Evolutionary conservation across 208 protist species (phyloP).

Genomic region (Crithidia fasciculata): DNA sequence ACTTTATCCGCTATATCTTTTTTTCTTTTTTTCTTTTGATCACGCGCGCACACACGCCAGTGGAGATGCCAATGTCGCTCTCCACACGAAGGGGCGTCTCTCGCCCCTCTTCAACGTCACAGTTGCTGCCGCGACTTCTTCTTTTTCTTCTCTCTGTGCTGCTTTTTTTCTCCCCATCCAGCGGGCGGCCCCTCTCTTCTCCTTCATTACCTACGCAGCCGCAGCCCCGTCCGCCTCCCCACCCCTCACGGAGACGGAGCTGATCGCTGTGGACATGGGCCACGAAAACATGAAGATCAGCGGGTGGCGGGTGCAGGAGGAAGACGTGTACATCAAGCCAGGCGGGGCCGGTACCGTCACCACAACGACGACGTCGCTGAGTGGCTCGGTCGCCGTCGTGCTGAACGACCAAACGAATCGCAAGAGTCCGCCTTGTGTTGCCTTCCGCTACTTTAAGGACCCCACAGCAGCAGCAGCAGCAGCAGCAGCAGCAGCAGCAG

Average conservation of each 20-base stretch:
- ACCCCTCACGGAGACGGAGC: conserved; percentile 40
- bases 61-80: too few species aligned
- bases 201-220: background rate
- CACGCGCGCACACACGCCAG: too few species aligned
- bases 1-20: background rate
- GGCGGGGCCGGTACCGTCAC: conserved; percentile 10
- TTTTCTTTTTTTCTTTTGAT: background rate
- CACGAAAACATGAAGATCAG: conserved; percentile 35
- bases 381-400: conserved; percentile 70
- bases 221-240: conserved; percentile 5
- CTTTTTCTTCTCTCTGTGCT: conserved; percentile 10
- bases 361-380: conserved; percentile 14
- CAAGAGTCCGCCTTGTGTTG: conserved; percentile 89
- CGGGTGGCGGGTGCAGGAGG: conserved; percentile 24
- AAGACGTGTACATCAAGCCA: conserved; percentile 5
- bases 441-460: conserved; percentile 71
- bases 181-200: background rate
- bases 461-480: background rate
- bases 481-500: background rate
- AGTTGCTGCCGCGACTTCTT: background rate
- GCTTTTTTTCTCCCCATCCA: background rate
- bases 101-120: background rate
- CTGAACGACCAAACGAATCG: conserved; percentile 94
- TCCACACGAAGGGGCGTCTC: too few species aligned
- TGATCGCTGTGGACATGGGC: conserved; percentile 75